A percentile compares a stretch with the other conserved stretches of the same genome.
phyloP scores from a whole-genome alignment of 768 basidiomycete species.

The Lentinula edodes region DNA sequence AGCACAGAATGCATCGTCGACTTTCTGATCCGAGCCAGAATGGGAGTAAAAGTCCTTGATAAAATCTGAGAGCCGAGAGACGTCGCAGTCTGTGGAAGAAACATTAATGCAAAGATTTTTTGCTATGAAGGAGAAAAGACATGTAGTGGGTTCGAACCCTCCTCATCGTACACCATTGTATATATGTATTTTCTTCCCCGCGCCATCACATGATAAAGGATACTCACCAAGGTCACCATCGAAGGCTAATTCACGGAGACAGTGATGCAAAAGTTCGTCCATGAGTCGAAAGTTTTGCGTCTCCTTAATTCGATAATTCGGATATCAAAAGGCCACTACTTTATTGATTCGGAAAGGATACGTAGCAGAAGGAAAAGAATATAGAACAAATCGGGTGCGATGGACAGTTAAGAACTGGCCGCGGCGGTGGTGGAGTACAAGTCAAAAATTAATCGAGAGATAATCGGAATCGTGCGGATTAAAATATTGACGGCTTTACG shows the following conservation, averaged over 20 bases:
- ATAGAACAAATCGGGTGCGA: no score
- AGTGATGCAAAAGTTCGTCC: constrained; percentile 84
- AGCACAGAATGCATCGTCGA: constrained; percentile 71
- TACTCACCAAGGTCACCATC: constrained; percentile 85
- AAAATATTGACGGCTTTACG: background rate
- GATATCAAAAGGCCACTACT: background rate
- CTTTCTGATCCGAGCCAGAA: constrained; percentile 41
- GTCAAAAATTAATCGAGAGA: no score
- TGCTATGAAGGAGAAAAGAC: constrained; percentile 8
- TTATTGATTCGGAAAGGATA: no score
- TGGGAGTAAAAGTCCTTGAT: constrained; percentile 59
- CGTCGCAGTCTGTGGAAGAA: constrained; percentile 55
- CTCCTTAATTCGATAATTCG: background rate
- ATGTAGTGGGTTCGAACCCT: constrained; percentile 41
- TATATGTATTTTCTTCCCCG: background rate
- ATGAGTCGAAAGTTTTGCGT: constrained; percentile 30
- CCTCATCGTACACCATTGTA: background rate
- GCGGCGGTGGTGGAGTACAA: background rate
- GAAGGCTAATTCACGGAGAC: constrained; percentile 82
- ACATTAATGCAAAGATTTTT: constrained; percentile 6
- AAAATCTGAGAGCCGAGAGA: constrained; percentile 67
- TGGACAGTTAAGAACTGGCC: no score
- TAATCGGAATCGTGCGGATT: background rate
- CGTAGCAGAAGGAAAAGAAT: no score
- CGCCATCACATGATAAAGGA: constrained; percentile 25